Evolutionary conservation across 2,329 filamentous ascomycete species (phyloP), one percentile per base, ranked within the genome.

Genomic region (Cercospora beticola): DNA sequence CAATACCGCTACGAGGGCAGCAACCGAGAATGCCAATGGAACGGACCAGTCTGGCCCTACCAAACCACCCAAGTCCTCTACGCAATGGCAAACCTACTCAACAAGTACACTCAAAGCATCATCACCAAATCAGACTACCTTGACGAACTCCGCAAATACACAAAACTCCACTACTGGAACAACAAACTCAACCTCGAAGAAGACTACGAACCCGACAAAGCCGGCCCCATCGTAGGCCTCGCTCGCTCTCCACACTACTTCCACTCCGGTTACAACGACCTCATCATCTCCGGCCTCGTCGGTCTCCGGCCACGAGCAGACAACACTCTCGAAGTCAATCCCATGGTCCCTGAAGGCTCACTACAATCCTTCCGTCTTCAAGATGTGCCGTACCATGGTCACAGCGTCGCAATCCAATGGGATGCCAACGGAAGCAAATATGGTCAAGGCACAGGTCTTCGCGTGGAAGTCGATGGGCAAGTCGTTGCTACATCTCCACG

Each of bases 201-300:
- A 72, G 80, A 83, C 66, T 83, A 83, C 69, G 78, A 83, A 52
- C 77, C 82, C 0, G 80, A 81, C 65, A 79, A 81, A n/a, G 77
- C 80, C 0, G 75, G 76, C 0, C 80, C 80, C 0, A 81, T 83
- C 28, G 81, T 83, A 2, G 81, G 81, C 0, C 76, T 83, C 5
- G 77, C 79, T 31, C 79, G 82, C 6, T 81, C 79, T 2, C 80
- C 78, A 14, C 82, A 83, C 64, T 83, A 83, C 72, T 83, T 83
- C 75, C 82, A 83, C 74, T 83, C 81, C 1, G 81, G 81, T 1
- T 83, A 79, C 69, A 76, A 80, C 28, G 82, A 83, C 65, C 75
- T 80, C 2, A 73, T 83, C 36, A 76, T 83, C 14, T 78, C 79
- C 0, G 82, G 82, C 0, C 74, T 83, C 2, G 78, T 83, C 0